Evolutionary conservation across 768 basidiomycete genomes (phyloP), one percentile per base, ranked within the genome.

Genomic region (Hypholoma fasciculare): DNA sequence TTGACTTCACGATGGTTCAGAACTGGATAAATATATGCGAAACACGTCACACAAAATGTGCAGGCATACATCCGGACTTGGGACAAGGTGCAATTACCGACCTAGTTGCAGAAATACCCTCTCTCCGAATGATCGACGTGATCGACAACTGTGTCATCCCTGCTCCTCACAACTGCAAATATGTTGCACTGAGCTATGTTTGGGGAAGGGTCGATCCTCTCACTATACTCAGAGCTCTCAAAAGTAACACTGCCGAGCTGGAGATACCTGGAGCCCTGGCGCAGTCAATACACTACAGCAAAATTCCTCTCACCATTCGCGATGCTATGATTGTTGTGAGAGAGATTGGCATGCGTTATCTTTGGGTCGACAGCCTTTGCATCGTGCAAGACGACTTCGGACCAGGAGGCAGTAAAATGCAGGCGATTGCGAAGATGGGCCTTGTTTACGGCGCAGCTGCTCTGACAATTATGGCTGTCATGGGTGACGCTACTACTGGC

Each of bases 121-220:
- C 30, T 34, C 30, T 34, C 6, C 30, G 30, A 34, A 34, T 62
- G 20, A 59, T 62, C 27, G 61, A 62, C 39, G 61, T 62, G 40
- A 36, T 59, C 16, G 58, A 59, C 40, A 57, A 59, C 27, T 57
- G 58, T 46, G 47, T 62, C 20, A 26, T 53, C 23, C 51, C 16
- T 36, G 61, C 58, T 11, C 58, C 61, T 1, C 14, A 17, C 7
- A 50, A 59, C 13, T 49, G 47, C 48, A 43, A 39, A 14, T 62
- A 59, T 40, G 52, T 57, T 23, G 52, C 55, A 14, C 36, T 62
- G 20, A 62, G 57, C 44, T 62, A 62, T 14, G 61, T 62, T 1
- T 62, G 61, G 61, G 61, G 61, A 16, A 43, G 19, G 2, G 49
- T 62, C n/a, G 61, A 62, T 47, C 57, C 57, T 34, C 30, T 34